phyloP scores from a whole-genome alignment of 257 asterid species.

The Capsicum rhomboideum region DNA sequence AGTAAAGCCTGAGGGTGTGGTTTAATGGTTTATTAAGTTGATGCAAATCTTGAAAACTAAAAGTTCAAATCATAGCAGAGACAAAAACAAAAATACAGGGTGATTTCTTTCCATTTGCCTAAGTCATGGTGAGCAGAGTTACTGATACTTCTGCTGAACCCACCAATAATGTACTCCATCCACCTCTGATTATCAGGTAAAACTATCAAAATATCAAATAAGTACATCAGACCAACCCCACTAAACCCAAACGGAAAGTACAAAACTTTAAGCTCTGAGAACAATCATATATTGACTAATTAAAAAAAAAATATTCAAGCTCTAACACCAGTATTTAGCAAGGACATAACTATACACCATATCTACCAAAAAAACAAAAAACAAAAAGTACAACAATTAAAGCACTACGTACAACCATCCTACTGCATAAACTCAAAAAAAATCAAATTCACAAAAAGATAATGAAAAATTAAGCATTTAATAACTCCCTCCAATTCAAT shows the following conservation, averaged over 20 bases:
- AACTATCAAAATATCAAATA: background rate
- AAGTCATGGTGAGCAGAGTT: background rate
- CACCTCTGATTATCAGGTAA: background rate
- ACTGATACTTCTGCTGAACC: background rate
- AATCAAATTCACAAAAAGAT: background rate
- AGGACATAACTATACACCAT: background rate
- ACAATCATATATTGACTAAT: background rate
- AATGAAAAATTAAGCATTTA: background rate
- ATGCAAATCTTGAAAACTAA: background rate
- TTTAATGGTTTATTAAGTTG: too few species aligned
- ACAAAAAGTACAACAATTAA: background rate
- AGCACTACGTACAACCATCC: background rate
- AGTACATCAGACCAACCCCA: background rate
- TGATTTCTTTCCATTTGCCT: background rate
- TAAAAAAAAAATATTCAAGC: background rate
- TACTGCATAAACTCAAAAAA: background rate
- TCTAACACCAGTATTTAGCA: background rate
- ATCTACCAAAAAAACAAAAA: background rate
- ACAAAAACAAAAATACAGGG: too few species aligned
- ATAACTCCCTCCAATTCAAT: too few species aligned
- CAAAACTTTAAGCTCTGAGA: background rate
- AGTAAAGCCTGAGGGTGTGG: too few species aligned
- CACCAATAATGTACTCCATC: background rate
- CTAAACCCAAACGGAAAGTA: background rate
- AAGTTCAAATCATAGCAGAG: background rate